These are phyloP conservation scores for Arthroderma sp. DNA, from an alignment of 2,329 filamentous ascomycete species.

Conservation along the genomic window DNA sequence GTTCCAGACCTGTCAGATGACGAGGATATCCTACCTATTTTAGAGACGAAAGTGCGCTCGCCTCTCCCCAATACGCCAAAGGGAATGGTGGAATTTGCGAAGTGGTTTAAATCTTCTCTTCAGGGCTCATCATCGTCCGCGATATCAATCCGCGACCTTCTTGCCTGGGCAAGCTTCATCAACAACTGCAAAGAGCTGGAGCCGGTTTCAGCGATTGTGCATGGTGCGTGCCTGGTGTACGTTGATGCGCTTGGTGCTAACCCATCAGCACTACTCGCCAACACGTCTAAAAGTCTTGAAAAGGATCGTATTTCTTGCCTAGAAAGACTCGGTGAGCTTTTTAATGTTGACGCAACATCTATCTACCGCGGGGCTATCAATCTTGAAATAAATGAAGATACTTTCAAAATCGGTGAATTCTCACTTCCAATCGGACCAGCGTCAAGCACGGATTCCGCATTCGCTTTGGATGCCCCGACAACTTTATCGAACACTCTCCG, in stretches of 20 bases:
- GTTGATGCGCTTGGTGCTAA: constrained; percentile 93
- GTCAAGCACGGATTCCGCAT: constrained; percentile 43
- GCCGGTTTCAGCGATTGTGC: constrained; percentile 45
- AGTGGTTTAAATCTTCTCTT: constrained; percentile 78
- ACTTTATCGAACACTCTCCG: constrained; percentile 83
- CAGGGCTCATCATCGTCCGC: constrained; percentile 61
- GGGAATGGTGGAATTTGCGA: constrained; percentile 71
- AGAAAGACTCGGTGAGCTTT: constrained; percentile 53
- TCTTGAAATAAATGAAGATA: constrained; percentile 40
- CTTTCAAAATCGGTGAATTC: constrained; percentile 63
- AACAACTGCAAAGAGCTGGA: constrained; percentile 49
- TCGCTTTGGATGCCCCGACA: constrained; percentile 78
- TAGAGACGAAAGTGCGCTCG: constrained; percentile 56
- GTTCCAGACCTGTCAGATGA: constrained; percentile 75
- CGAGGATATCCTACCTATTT: constrained; percentile 78
- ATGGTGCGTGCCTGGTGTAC: constrained; percentile 90
- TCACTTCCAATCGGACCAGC: constrained; percentile 42
- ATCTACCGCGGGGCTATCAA: constrained; percentile 53
- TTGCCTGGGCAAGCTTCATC: constrained; percentile 88
- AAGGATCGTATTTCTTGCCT: constrained; percentile 63
- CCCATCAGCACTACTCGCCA: constrained; percentile 71
- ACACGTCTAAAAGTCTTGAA: constrained; percentile 54
- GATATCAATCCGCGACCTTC: constrained; percentile 81
- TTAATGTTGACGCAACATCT: constrained; percentile 47
- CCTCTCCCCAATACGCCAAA: constrained; percentile 46